Evolutionary conservation across 2,329 filamentous ascomycete species (phyloP), one percentile per base, ranked within the genome.

Genomic region (Calycina herbarum): DNA sequence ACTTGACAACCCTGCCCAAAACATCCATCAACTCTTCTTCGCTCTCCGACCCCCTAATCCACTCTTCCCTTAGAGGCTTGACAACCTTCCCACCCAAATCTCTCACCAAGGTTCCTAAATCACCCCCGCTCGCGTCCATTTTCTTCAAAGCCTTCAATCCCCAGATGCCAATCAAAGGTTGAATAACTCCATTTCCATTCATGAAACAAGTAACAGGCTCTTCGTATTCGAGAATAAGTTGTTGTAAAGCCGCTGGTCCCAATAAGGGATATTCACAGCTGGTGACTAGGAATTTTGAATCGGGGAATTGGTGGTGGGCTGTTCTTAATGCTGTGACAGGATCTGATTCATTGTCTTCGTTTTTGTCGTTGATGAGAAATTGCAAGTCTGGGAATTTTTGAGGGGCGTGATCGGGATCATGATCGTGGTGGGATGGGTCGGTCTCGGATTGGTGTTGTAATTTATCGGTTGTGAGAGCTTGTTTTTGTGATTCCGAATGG

Each of bases 111-210:
- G 62, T 64, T 33, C 65, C 66, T 8, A 73, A 67, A 57, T 57
- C 15, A 8, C 5, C 29, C 56, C 7, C n/a, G 13, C 13, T 20
- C 8, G 7, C 56, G 10, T 2, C 70, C 71, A 62, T 17, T 13
- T 61, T 67, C 17, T 65, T 69, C 35, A 71, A 35, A n/a, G 76
- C 76, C 24, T 73, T 67, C 1, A 76, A 72, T 2, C 73, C 69
- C 78, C 78, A 79, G 3, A 79, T 72, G 0, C 68, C 75, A n/a
- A 79, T 61, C 7, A 79, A 67, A 3, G 78, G 78, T 70, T 79
- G 76, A 59, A 67, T 69, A 35, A 69, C 71, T 1, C 75, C 76
- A 6, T 73, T 66, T 0, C 33, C 61, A 38, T 77, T 76, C 1
- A 69, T 65, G 64, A 78, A 78, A 65, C 78, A 79, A 3, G 77